phyloP scores from a whole-genome alignment of 352 stramenopile genomes.

The Phytophthora podocarpi region DNA sequence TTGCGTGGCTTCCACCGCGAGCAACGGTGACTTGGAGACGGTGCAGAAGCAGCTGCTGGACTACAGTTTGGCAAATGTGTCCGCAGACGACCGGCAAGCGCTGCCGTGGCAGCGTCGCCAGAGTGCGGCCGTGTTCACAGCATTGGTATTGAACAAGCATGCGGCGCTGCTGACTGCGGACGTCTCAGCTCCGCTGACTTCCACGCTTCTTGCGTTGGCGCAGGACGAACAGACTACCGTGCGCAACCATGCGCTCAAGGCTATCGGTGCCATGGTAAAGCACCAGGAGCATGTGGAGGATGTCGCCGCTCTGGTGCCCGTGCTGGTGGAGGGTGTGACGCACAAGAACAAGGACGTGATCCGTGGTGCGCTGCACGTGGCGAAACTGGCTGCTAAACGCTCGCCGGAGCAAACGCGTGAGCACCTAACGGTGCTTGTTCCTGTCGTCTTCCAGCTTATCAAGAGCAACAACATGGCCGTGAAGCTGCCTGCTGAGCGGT shows the following conservation, averaged over 20 bases:
- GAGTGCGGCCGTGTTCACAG: constrained; percentile 64
- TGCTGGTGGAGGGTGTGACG: constrained; percentile 64
- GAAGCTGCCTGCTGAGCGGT: constrained; percentile 86
- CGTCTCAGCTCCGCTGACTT: constrained; percentile 29
- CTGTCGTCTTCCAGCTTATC: constrained; percentile 82
- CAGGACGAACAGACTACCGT: constrained; percentile 75
- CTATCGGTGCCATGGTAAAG: constrained; percentile 65
- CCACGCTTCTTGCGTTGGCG: constrained; percentile 48
- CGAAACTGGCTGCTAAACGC: constrained; percentile 76
- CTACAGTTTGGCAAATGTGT: constrained; percentile 55
- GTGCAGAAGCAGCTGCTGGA: constrained; percentile 42
- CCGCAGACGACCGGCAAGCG: constrained; percentile 39
- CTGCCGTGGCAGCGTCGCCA: constrained; percentile 65
- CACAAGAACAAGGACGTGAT: constrained; percentile 86
- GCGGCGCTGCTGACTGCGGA: constrained; percentile 38
- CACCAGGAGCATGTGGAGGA: constrained; percentile 36
- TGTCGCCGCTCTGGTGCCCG: constrained; percentile 47
- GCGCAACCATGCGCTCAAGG: constrained; percentile 55
- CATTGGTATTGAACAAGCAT: constrained; percentile 55
- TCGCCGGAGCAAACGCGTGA: constrained; percentile 58
- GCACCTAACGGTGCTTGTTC: constrained; percentile 69
- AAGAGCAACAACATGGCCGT: constrained; percentile 91
- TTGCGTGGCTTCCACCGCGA: constrained; percentile 55
- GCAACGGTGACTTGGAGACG: constrained; percentile 33
- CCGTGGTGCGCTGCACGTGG: constrained; percentile 71